Percentiles rank a stretch among this genome's conserved stretches.
phyloP scores from a whole-genome alignment of 306 rosid species.

The Rosa lucieae region DNA sequence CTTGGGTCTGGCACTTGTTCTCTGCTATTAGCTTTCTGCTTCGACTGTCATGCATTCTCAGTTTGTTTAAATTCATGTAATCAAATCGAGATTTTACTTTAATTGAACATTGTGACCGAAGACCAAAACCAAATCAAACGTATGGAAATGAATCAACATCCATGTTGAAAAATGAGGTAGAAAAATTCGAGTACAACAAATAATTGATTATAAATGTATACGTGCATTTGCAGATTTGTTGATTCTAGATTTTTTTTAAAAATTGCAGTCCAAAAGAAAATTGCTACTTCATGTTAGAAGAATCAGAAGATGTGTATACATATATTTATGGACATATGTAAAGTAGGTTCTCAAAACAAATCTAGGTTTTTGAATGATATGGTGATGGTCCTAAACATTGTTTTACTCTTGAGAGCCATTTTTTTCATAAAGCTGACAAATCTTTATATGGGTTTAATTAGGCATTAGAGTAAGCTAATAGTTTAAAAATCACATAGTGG shows the following conservation, averaged over 20 bases:
- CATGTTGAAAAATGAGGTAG: background rate
- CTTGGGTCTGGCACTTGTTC: background rate
- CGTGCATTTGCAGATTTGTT: too few species aligned
- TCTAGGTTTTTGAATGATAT: slow-evolving; percentile 6
- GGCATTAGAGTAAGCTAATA: background rate
- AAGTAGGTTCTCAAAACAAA: background rate
- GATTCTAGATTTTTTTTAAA: too few species aligned
- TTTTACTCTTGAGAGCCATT: background rate
- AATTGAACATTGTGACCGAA: background rate
- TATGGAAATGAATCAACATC: background rate
- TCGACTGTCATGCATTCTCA: background rate
- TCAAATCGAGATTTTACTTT: background rate
- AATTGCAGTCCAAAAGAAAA: background rate
- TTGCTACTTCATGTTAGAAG: background rate
- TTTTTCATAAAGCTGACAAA: background rate
- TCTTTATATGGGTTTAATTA: background rate
- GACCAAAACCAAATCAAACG: background rate
- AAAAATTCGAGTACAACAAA: background rate
- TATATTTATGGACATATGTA: background rate
- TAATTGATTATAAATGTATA: too few species aligned
- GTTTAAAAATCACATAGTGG: background rate
- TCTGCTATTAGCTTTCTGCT: background rate
- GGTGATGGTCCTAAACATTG: background rate
- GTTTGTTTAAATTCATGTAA: background rate
- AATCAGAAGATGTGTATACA: background rate